Percentiles rank a stretch among this genome's conserved stretches.
Conservation (phyloP, 2,329 filamentous ascomycete species). For the Aspergillus glaucus region DNA sequence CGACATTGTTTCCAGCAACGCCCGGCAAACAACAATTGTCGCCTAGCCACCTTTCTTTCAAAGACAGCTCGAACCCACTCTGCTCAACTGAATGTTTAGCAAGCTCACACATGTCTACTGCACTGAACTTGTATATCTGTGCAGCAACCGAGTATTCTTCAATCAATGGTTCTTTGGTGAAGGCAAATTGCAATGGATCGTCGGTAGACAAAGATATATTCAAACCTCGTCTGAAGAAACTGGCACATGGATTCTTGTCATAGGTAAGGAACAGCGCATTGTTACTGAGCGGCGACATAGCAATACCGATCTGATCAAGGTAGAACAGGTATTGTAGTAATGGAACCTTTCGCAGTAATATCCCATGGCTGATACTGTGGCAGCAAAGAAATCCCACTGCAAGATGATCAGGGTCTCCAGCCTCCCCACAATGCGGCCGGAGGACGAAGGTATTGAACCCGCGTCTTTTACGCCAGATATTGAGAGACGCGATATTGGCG, state of each 20-base stretch:
- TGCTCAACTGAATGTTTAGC: slow-evolving; percentile 94
- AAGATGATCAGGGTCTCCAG: slow-evolving; percentile 92
- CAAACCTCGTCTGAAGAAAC: slow-evolving; percentile 88
- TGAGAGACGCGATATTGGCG: slow-evolving; percentile 86
- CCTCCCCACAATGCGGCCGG: slow-evolving; percentile 91
- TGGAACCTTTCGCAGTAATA: slow-evolving; percentile 87
- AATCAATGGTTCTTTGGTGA: slow-evolving; percentile 95
- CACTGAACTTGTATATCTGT: slow-evolving; percentile 95
- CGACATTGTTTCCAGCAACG: slow-evolving; percentile 80
- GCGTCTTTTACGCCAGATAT: slow-evolving; percentile 80
- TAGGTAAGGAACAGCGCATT: slow-evolving; percentile 95
- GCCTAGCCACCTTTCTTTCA: slow-evolving; percentile 92
- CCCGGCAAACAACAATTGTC: slow-evolving; percentile 70
- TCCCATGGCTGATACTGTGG: slow-evolving; percentile 93
- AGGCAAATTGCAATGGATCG: slow-evolving; percentile 94
- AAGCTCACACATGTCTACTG: slow-evolving; percentile 97
- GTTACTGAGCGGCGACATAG: slow-evolving; percentile 98
- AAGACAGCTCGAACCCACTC: slow-evolving; percentile 80
- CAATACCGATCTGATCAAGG: slow-evolving; percentile 93
- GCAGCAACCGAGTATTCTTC: slow-evolving; percentile 97
- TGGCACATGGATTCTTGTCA: slow-evolving; percentile 91
- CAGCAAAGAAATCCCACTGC: slow-evolving; percentile 86
- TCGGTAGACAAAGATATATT: slow-evolving; percentile 97
- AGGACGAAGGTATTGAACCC: slow-evolving; percentile 95
- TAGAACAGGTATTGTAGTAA: slow-evolving; percentile 96